Evolutionary conservation across 441 rosid genomes (phyloP).

Genomic region (Dalechampia spathulata): DNA sequence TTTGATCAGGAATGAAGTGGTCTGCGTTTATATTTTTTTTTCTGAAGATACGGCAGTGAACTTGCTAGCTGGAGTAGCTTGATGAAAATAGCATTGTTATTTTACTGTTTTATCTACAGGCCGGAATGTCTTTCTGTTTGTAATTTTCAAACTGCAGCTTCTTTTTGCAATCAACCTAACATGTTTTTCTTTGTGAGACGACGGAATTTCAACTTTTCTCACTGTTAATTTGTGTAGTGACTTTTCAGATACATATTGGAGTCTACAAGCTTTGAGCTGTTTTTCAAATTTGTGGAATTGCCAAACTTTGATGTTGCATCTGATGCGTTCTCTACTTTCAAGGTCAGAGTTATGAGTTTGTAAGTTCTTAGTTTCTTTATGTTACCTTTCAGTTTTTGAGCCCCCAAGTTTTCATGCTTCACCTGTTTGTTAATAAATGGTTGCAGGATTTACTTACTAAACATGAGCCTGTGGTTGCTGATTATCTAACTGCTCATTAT

Average conservation of each 20-base stretch:
- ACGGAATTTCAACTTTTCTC: slow-evolving; percentile 21
- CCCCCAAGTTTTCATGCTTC: slow-evolving; percentile 4
- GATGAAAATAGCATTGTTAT: neutral
- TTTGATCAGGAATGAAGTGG: neutral
- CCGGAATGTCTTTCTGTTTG: neutral
- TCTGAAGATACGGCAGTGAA: neutral
- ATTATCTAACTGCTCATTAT: slow-evolving; percentile 71
- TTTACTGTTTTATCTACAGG: neutral
- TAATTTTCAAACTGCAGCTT: neutral
- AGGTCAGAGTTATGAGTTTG: slow-evolving; percentile 47
- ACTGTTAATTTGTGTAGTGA: slow-evolving; percentile 42
- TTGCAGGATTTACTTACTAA: slow-evolving; percentile 83
- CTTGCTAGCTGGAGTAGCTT: neutral
- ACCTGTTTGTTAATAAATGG: slow-evolving; percentile 11
- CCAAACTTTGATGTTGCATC: slow-evolving; percentile 94
- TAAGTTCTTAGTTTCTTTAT: slow-evolving; percentile 11
- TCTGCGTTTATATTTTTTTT: neutral
- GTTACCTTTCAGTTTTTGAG: slow-evolving; percentile 9
- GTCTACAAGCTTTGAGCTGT: slow-evolving; percentile 85
- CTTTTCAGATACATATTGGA: slow-evolving; percentile 83
- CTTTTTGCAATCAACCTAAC: slow-evolving; percentile 2
- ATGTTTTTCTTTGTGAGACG: neutral
- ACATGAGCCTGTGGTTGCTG: slow-evolving; percentile 70
- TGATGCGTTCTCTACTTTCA: slow-evolving; percentile 97
- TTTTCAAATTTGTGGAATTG: slow-evolving; percentile 94